Evolutionary conservation across 768 basidiomycete genomes (phyloP), one percentile per base, ranked within the genome.

Genomic region (Galerina marginata): DNA sequence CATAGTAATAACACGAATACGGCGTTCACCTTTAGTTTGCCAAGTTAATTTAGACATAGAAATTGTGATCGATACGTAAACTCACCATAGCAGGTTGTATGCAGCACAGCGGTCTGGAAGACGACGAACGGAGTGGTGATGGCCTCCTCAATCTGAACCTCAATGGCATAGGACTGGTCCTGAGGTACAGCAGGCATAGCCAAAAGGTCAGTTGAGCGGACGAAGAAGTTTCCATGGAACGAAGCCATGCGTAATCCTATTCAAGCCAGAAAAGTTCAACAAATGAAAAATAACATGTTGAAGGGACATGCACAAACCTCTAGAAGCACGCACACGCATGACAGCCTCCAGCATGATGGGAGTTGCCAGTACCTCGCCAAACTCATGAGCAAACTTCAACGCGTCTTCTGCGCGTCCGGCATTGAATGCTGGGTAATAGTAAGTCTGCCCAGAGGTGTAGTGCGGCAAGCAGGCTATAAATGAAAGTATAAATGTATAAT

Each of bases 201-300:
- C 38, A 98, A 84, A 4, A 98, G 85, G 75, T 99, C 96, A 20
- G 96, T 99, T 23, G 95, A 97, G 54, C 96, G 90, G 58, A 97
- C 94, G 71, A 99, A 99, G 81, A 98, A 97, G 79, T 98, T 99
- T 62, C 96, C 96, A 67, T 98, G 95, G 91, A 96, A 99, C 0
- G 93, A 92, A 6, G 95, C 89, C 95, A 98, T 94, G 51, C 95
- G 90, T 46, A 99, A 79, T 62, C 96, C 91, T 91, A 61, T 2
- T 23, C 52, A 37, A 65, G 56, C 4, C 45, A 48, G 6, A 54
- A 55, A 59, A 43, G 51, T 23, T 56, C 7, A 51, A 23, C 37
- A 25, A 45, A 20, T 15, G 43, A n/a, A 48, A 29, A 37, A 16
- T 47, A 46, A 36, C 10, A 39, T 16, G 29, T 33, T 9, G 9